phyloP scores from a whole-genome alignment of 2,329 filamentous ascomycete species.

The Fusarium concolor region DNA sequence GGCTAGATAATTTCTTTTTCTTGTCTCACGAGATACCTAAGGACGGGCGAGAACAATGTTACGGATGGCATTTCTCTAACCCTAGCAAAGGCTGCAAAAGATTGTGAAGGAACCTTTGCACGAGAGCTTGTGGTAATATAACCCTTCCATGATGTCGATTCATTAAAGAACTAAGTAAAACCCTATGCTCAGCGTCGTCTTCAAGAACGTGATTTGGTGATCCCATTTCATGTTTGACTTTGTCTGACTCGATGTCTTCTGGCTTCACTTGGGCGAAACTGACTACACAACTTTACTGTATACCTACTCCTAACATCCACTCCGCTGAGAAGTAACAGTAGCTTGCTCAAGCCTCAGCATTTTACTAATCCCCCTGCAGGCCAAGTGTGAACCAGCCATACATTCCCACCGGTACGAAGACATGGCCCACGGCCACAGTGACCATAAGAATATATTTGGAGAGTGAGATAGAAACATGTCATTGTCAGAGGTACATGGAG shows the following conservation, averaged over 20 bases:
- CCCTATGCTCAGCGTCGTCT: neutral
- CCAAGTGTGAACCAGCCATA: too few relatives aligned
- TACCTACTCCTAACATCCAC: neutral
- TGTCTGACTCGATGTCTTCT: neutral
- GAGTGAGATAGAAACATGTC: too few relatives aligned
- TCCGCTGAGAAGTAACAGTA: neutral
- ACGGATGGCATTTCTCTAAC: neutral
- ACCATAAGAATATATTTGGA: too few relatives aligned
- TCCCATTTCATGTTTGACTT: neutral
- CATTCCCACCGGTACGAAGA: too few relatives aligned
- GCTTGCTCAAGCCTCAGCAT: neutral
- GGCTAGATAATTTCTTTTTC: too few relatives aligned
- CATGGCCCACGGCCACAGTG: too few relatives aligned
- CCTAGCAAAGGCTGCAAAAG: neutral
- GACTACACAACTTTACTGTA: neutral
- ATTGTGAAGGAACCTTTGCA: neutral
- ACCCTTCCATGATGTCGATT: too few relatives aligned
- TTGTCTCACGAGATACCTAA: too few relatives aligned
- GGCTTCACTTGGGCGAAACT: too few relatives aligned
- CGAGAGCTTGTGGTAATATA: neutral
- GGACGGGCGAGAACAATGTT: neutral
- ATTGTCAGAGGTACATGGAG: too few relatives aligned
- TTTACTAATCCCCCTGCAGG: neutral
- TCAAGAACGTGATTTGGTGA: neutral
- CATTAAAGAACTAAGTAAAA: neutral